Percentiles rank a stretch among this genome's conserved stretches.
Conservation (phyloP, 2,329 filamentous ascomycete species). For the Elsinoe arachidis region DNA sequence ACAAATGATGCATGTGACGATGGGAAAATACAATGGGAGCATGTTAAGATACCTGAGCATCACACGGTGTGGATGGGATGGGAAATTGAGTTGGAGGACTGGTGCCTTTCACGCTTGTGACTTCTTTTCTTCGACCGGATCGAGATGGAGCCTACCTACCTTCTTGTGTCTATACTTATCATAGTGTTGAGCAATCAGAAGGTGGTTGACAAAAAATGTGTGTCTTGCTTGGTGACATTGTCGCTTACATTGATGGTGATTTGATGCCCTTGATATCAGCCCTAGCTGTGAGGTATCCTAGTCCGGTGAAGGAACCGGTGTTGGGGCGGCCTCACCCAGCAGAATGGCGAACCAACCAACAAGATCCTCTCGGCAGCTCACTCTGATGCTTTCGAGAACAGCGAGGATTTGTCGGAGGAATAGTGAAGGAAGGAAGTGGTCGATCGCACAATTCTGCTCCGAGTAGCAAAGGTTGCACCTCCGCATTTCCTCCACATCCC, state of each 20-base stretch:
- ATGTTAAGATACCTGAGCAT: slow-evolving; percentile 3
- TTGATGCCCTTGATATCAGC: not conserved
- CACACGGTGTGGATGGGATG: not conserved
- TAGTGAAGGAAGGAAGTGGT: too few species aligned
- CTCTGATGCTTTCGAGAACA: too few species aligned
- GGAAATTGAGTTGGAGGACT: slow-evolving; percentile 1
- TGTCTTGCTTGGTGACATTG: too few species aligned
- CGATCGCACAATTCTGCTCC: too few species aligned
- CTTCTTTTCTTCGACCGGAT: not conserved
- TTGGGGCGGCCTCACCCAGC: too few species aligned
- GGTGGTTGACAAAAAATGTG: not conserved
- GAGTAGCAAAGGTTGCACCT: too few species aligned
- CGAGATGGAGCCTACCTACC: slow-evolving; percentile 3
- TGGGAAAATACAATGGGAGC: not conserved
- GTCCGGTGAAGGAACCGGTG: too few species aligned
- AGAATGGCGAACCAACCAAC: too few species aligned
- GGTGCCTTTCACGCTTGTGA: slow-evolving; percentile 1
- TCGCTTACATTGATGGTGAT: not conserved
- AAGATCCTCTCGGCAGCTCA: too few species aligned
- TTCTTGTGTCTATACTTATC: slow-evolving; percentile 6
- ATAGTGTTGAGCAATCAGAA: slow-evolving; percentile 4
- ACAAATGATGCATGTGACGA: not conserved
- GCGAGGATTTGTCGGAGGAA: too few species aligned
- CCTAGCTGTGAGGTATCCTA: too few species aligned
- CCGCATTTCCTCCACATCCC: slow-evolving; percentile 3